Evolutionary conservation across 257 asterid species (phyloP), one percentile per base, ranked within the genome.

Genomic region (Gentiana straminea): DNA sequence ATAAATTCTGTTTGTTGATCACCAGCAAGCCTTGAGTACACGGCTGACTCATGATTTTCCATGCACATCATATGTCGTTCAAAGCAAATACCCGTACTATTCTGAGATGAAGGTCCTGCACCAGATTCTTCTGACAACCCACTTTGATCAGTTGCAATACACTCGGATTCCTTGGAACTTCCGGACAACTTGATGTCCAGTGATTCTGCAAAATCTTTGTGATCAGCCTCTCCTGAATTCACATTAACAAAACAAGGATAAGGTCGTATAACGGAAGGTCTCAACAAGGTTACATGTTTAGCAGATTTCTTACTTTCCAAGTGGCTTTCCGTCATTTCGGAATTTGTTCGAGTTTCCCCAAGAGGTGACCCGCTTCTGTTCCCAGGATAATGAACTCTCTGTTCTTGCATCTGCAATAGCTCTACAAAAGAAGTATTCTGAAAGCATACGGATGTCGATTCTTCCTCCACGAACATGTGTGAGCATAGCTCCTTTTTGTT

Each of bases 111-210:
- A 68, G 79, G 64, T 41, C 46, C 46, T 15, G 75, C 73, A 47
- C 73, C 81, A 54, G 83, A 84, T 75, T 82, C 92, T 59, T 79
- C 72, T 8, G 89, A 81, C 54, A 75, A 70, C 51, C 66, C 94
- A 69, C 92, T 82, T 73, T 64, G 73, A 74, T 78, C 84, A 6
- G 75, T 62, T 7, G 59, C 59, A 66, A 65, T 70, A 69, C 57
- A 68, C 66, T 70, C 87, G 55, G 54, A 59, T 53, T 59, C 61
- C 60, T 66, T 65, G 47, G 61, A 48, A 44, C 52, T 7, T 10
- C 9, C 50, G 63, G 48, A 44, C 54, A 61, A 59, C 62, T 70
- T 64, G 46, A 52, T 55, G 12, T 66, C 57, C 54, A 57, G 73
- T 24, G 68, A 64, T 34, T 62, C 49, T 47, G 66, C 66, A 24